Evolutionary conservation across 331 rosid genomes (phyloP).

Genomic region (Malus hybrid): DNA sequence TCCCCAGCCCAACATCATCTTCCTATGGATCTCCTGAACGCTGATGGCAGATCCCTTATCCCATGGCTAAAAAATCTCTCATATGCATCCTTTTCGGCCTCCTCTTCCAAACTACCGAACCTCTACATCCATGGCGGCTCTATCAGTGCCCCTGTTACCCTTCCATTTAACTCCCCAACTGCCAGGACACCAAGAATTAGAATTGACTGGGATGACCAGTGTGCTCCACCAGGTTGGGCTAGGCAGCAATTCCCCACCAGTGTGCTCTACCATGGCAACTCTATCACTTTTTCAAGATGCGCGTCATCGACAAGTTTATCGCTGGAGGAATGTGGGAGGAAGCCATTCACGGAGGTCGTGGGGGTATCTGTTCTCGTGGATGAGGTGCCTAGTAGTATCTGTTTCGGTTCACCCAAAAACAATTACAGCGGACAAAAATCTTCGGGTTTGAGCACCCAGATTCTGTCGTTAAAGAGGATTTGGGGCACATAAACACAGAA

Average conservation of each 20-base stretch:
- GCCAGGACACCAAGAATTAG: slow-evolving; percentile 57
- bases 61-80: slow-evolving; percentile 94
- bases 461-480: no score
- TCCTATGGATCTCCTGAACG: slow-evolving; percentile 38
- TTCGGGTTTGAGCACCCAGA: no score
- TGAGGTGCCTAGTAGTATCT: background rate
- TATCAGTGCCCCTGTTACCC: slow-evolving; percentile 86
- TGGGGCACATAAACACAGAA: no score
- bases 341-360: slow-evolving; percentile 9
- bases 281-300: slow-evolving; percentile 1
- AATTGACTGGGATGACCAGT: slow-evolving; percentile 57
- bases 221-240: slow-evolving; percentile 35
- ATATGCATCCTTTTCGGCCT: slow-evolving; percentile 62
- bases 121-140: slow-evolving; percentile 56
- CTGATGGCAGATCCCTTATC: slow-evolving; percentile 64
- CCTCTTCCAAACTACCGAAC: slow-evolving; percentile 65
- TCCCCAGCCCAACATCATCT: slow-evolving; percentile 75
- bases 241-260: slow-evolving; percentile 37
- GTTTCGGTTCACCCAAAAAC: no score
- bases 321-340: slow-evolving; percentile 18
- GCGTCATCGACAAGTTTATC: slow-evolving; percentile 4
- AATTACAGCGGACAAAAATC: no score
- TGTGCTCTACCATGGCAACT: no score
- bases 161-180: slow-evolving; percentile 87
- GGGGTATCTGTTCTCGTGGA: background rate